Conservation (phyloP, 2,329 filamentous ascomycete genomes). For the Fusarium albidum region DNA sequence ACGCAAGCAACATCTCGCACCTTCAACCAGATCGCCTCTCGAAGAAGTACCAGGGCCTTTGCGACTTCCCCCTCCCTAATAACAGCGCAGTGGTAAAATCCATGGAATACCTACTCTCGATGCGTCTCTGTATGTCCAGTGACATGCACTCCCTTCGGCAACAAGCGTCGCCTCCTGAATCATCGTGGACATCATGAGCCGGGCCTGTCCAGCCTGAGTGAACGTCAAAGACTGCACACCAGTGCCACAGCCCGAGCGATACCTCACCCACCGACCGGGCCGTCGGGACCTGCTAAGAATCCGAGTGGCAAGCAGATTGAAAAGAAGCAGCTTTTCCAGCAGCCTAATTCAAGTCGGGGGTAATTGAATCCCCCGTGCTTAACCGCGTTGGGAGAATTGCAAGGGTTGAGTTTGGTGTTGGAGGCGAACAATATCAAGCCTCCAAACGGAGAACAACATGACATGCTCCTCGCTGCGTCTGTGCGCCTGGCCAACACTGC, state of each 20-base stretch:
- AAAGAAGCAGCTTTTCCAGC: neutral
- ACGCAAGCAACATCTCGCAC: neutral
- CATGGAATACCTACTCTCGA: no score
- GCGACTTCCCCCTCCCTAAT: no score
- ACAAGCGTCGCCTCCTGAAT: no score
- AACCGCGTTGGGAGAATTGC: neutral
- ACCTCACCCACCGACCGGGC: neutral
- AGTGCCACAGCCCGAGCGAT: no score
- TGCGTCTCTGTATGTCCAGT: no score
- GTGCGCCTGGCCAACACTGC: slow-evolving; percentile 17
- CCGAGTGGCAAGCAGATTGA: neutral
- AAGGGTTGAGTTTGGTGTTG: neutral
- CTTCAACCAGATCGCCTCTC: neutral
- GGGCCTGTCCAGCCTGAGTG: no score
- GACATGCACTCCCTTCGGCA: no score
- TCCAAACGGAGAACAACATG: slow-evolving; percentile 27
- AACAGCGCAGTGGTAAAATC: no score
- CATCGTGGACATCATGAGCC: no score
- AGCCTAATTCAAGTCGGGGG: neutral
- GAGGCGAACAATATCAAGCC: slow-evolving; percentile 24
- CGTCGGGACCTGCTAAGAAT: neutral
- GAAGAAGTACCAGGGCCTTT: neutral
- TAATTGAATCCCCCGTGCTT: neutral
- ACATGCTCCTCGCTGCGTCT: slow-evolving; percentile 22
- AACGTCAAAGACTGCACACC: no score